Base-by-base conservation (phyloP, 768 basidiomycete species). In the Trametes villosa region DNA sequence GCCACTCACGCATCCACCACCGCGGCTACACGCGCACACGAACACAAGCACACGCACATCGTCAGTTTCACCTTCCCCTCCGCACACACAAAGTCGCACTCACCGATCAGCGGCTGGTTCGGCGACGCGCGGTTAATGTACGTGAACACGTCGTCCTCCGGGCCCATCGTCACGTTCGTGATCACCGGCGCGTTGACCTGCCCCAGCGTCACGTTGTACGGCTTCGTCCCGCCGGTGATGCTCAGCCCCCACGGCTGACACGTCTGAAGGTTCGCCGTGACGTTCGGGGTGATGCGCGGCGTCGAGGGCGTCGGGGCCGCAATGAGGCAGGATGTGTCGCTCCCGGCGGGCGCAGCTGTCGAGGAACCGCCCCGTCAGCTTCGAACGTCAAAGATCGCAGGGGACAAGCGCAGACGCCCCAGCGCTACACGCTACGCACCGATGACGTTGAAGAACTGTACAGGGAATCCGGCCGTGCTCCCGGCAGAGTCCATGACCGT, bases 161-260 rank as follows among this genome's bases (percentile, higher is more conserved):
- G 59, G 4, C 70, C 74, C 54, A 82, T 67, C 2, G 77, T 77
- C 30, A 78, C 74, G 61, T 81, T 80, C 18, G 77, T 80, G 22
- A 81, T 69, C 9, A 74, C 68, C 0, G 76, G 71, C 0, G 79
- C 77, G 49, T 74, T 71, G 31, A 75, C 53, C 8, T 74, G 71
- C 31, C 74, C 75, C 26, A 84, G 59, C 0, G 76, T 77, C 18
- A 83, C 60, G 15, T 63, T 76, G 68, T 82, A 83, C 0, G 83
- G 84, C 33, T 76, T 75, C 0, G 70, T 69, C 12, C 80, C 81
- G 8, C 79, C 82, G 12, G 68, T 75, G 46, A 83, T 74, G 2
- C 69, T 74, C 4, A 82, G 58, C 4, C 79, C 77, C 81, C 82
- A 82, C 2, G 78, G 78, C 34, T 79, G 65, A 64, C 82, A 84